A percentile compares a stretch with the other conserved stretches of the same genome.
Evolutionary conservation across 2,329 filamentous ascomycete genomes (phyloP).

Genomic region (Fusarium sp.): DNA sequence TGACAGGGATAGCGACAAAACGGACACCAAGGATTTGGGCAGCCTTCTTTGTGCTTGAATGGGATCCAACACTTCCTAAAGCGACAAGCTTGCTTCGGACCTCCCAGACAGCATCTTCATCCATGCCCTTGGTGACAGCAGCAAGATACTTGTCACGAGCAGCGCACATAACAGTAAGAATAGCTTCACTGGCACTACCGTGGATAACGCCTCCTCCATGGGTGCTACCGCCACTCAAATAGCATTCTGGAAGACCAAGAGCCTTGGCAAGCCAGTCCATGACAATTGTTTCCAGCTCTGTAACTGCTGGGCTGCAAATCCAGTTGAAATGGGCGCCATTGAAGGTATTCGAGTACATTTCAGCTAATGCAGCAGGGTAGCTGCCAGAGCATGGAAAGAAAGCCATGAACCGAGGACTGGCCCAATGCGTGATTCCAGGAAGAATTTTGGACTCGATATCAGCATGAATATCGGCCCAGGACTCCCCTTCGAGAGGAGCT

Average conservation of each 20-base stretch:
- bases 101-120: constrained; percentile 77
- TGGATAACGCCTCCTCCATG: constrained; percentile 92
- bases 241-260: constrained; percentile 78
- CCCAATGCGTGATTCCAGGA: constrained; percentile 94
- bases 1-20: constrained; percentile 76
- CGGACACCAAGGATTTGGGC: constrained; percentile 86
- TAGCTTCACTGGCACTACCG: constrained; percentile 88
- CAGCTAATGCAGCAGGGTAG: constrained; percentile 88
- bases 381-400: constrained; percentile 91
- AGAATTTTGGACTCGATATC: constrained; percentile 90
- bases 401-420: constrained; percentile 93
- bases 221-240: constrained; percentile 75
- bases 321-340: constrained; percentile 96
- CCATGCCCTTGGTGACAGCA: constrained; percentile 70
- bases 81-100: constrained; percentile 73
- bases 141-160: constrained; percentile 83
- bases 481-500: constrained; percentile 75
- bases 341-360: constrained; percentile 91
- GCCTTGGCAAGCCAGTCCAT: constrained; percentile 91
- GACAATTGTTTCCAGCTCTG: constrained; percentile 92
- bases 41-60: constrained; percentile 88
- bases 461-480: constrained; percentile 82
- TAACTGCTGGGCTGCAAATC: constrained; percentile 94
- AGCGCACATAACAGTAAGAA: constrained; percentile 88
- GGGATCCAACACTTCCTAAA: constrained; percentile 81